Conservation (phyloP, 345 rosid species). For the Cochlearia excelsa region DNA sequence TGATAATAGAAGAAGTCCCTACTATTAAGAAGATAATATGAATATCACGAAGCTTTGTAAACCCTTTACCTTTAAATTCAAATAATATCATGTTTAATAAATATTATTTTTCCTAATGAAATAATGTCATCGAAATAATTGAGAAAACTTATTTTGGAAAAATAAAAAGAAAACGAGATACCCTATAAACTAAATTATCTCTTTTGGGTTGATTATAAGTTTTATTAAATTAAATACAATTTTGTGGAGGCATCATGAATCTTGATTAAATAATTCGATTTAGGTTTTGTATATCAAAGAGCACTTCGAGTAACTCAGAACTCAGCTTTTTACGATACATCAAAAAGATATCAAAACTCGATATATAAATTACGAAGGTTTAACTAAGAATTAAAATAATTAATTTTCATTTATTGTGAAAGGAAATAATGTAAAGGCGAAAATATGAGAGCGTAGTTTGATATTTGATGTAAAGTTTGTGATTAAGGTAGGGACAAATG, state of each 20-base stretch:
- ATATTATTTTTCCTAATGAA: conserved; percentile 10
- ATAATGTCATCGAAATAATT: conserved; percentile 31
- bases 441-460: conserved; percentile 12
- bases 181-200: conserved; percentile 26
- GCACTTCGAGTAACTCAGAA: conserved; percentile 9
- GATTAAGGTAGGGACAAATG: conserved; percentile 32
- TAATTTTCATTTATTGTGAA: conserved; percentile 14
- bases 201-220: conserved; percentile 13
- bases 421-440: conserved; percentile 3
- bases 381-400: neutral
- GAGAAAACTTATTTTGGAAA: conserved; percentile 28
- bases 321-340: no score
- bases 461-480: neutral
- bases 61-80: conserved; percentile 18
- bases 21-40: conserved; percentile 21
- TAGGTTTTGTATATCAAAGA: conserved; percentile 3
- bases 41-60: conserved; percentile 1
- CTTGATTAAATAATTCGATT: neutral
- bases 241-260: conserved; percentile 21
- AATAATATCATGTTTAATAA: conserved; percentile 21
- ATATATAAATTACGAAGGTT: neutral
- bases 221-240: neutral
- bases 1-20: conserved; percentile 28
- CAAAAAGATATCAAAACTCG: no score
- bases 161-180: conserved; percentile 25